Conservation (phyloP, 768 basidiomycete species). For the Tricholoma sp. region DNA sequence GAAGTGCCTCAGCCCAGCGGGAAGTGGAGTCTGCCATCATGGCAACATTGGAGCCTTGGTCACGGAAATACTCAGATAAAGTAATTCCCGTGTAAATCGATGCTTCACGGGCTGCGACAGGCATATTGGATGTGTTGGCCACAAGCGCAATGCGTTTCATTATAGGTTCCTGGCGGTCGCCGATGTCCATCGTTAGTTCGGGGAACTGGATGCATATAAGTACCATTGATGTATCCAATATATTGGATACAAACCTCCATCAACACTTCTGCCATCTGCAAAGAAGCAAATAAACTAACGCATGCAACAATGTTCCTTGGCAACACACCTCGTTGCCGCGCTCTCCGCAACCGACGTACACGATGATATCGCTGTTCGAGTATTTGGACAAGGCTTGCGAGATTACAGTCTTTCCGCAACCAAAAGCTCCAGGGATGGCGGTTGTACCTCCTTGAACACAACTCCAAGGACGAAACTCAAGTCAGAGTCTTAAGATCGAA, state of each 20-base stretch:
- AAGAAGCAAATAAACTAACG: conserved; percentile 5
- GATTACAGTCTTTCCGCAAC: conserved; percentile 98
- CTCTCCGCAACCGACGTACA: conserved; percentile 99
- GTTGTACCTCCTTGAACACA: conserved; percentile 96
- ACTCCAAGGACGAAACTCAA: conserved; percentile 29
- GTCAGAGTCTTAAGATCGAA: background rate
- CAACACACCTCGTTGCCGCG: conserved; percentile 85
- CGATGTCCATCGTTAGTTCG: conserved; percentile 86
- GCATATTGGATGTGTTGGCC: conserved; percentile 99
- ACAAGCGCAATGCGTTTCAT: conserved; percentile 99
- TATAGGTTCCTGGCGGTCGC: conserved; percentile 94
- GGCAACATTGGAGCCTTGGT: conserved; percentile 94
- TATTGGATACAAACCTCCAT: conserved; percentile 65
- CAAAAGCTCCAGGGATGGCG: conserved; percentile 98
- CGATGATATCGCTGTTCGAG: conserved; percentile 98
- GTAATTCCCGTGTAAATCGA: conserved; percentile 99
- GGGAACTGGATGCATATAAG: conserved; percentile 55
- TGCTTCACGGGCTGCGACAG: conserved; percentile 97
- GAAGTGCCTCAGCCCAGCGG: conserved; percentile 98
- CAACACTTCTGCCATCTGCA: conserved; percentile 93
- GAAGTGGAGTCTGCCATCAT: conserved; percentile 99
- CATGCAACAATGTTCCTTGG: background rate
- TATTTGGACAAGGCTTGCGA: conserved; percentile 97
- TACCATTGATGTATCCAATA: background rate
- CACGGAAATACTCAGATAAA: conserved; percentile 98